Evolutionary conservation across 305 asterid species (phyloP).

Genomic region (Nicotiana rustica): DNA sequence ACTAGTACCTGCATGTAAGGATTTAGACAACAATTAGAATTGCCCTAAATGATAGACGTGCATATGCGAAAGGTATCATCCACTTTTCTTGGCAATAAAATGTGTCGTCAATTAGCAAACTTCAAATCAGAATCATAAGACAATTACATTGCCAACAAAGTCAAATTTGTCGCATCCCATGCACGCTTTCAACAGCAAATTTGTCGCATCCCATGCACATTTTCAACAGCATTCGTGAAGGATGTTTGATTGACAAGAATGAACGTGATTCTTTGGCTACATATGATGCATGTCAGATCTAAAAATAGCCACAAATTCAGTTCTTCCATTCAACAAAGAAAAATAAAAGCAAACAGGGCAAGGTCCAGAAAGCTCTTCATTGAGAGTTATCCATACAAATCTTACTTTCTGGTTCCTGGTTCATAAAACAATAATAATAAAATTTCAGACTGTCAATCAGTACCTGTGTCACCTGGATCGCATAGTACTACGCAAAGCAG

Average conservation of each 20-base stretch:
- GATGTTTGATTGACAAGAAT: not conserved
- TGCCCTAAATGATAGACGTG: not conserved
- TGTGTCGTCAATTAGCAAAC: not conserved
- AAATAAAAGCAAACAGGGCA: not conserved
- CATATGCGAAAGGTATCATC: not conserved
- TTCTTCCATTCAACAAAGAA: not conserved
- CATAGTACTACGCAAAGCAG: not conserved
- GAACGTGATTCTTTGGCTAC: not conserved
- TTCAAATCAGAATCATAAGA: not conserved
- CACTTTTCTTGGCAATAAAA: not conserved
- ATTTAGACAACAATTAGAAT: not conserved
- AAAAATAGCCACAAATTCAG: not conserved
- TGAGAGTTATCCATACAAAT: not conserved
- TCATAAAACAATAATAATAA: not conserved
- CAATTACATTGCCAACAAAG: not conserved
- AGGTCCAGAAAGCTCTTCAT: not conserved
- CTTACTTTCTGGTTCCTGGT: not conserved
- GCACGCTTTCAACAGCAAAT: no score
- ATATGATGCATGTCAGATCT: not conserved
- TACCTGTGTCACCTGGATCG: not conserved
- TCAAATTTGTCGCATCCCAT: not conserved
- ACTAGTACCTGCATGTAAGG: slow-evolving; percentile 67
- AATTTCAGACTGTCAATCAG: not conserved
- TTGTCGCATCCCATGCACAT: no score
- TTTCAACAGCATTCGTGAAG: slow-evolving; percentile 2